Base-by-base conservation (phyloP, 2,329 filamentous ascomycete genomes). In the Metarhizium anisopliae region DNA sequence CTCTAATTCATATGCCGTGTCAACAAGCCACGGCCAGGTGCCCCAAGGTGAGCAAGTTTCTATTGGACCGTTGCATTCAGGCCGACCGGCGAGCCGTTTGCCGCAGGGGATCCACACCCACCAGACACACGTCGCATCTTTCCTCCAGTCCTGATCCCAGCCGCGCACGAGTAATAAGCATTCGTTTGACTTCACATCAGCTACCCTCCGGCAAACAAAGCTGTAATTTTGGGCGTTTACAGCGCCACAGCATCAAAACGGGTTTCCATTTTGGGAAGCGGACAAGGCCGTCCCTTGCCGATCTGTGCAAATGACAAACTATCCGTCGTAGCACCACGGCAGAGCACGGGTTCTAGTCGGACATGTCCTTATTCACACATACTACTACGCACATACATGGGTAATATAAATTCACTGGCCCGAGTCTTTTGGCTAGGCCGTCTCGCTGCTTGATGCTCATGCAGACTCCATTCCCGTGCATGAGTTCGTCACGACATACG, bases 41-140 rank as follows among this genome's bases (percentile, higher is more conserved):
- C 13, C 8, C 38, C 38, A 47, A 38, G 10, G 29, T 63, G 71
- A 73, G 71, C 71, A 73, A 70, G 70, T 73, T 73, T 72, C 64
- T 59, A 73, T 73, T 72, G 70, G 70, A 32, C 62, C 50, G 42
- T 25, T 16, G 43, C n/a, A 8, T 50, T 40, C 32, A 30, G 25
- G n/a, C 32, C 25, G 11, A 35, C 30, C 20, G 25, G 25, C 25
- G 25, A 25, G 25, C 25, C 45, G 11, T 25, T 29, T 40, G 30
- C 54, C 40, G 47, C 53, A 35, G 54, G 35, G 43, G 35, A 18
- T 32, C 54, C 54, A 55, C 53, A 25, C 25, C 25, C 25, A 25
- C 25, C 25, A 25, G 25, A 25, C 25, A 40, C 47, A 38, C 49
- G 32, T 35, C 32, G 6, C 32, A 35, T 35, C 32, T 35, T 25